Percentiles rank a stretch among this genome's conserved stretches.
These are phyloP conservation scores for Yamagishiella unicocca DNA, from an alignment of 139 green algal genomes.

Conservation along the genomic window DNA sequence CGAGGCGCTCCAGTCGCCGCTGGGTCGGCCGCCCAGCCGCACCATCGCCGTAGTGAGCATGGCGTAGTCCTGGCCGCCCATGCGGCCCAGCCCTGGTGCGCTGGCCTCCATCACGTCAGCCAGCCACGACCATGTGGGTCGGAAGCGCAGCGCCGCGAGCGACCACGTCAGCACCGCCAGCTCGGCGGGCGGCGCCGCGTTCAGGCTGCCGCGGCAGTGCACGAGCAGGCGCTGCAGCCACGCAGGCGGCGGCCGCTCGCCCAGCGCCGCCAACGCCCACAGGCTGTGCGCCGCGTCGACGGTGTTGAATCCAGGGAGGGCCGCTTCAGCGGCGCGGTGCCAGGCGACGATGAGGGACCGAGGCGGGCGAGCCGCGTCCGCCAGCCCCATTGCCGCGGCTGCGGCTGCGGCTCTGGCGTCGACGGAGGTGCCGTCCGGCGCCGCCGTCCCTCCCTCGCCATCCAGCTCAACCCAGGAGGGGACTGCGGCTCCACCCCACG, in stretches of 20 bases:
- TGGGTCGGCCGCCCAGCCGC: neutral
- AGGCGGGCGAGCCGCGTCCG: neutral
- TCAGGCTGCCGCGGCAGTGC: neutral
- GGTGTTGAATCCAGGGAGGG: constrained; percentile 4
- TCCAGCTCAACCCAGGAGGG: too few species aligned
- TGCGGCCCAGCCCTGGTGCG: neutral
- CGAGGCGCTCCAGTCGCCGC: neutral
- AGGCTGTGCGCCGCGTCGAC: constrained; percentile 28
- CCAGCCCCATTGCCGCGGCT: neutral
- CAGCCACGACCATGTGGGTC: constrained; percentile 29
- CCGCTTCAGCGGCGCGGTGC: neutral
- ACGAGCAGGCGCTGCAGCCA: constrained; percentile 29
- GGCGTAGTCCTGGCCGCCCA: constrained; percentile 22
- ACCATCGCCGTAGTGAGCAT: constrained; percentile 10
- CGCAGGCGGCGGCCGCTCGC: neutral
- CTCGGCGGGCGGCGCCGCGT: neutral
- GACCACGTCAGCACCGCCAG: constrained; percentile 31
- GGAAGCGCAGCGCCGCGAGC: constrained; percentile 32
- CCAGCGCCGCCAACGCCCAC: constrained; percentile 34
- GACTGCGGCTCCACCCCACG: neutral
- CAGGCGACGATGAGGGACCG: constrained; percentile 2
- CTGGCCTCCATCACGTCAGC: neutral
- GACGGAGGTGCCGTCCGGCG: too few species aligned
- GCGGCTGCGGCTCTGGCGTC: neutral
- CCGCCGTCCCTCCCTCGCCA: neutral